Conservation (phyloP, 805 yeast genomes). For the Metschnikowia picachoensis region DNA sequence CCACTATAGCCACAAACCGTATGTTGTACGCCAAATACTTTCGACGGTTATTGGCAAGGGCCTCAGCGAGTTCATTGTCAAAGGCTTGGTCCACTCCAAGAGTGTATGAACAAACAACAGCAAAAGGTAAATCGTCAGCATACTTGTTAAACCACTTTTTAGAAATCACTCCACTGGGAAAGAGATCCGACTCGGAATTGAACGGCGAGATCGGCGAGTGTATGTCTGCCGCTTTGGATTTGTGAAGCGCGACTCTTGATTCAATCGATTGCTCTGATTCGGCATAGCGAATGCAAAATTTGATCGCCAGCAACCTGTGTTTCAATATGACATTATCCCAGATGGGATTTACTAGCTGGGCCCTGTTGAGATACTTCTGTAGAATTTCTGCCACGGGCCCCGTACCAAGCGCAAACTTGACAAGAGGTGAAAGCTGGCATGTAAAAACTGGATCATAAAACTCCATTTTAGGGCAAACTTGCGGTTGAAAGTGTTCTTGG, state of each 20-base stretch:
- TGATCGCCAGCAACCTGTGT: slow-evolving; percentile 32
- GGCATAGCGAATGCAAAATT: slow-evolving; percentile 24
- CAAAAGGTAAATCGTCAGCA: slow-evolving; percentile 29
- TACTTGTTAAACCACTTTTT: slow-evolving; percentile 37
- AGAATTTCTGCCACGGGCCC: slow-evolving; percentile 5
- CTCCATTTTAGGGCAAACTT: slow-evolving; percentile 25
- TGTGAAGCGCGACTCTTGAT: slow-evolving; percentile 5
- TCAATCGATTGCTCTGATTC: slow-evolving; percentile 4
- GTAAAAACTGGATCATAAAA: slow-evolving; percentile 24
- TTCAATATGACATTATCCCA: slow-evolving; percentile 41
- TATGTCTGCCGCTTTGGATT: slow-evolving; percentile 3
- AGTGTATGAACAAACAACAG: slow-evolving; percentile 20
- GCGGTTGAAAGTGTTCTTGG: too few relatives aligned
- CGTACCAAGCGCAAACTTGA: slow-evolving; percentile 15
- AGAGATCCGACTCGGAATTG: slow-evolving; percentile 25
- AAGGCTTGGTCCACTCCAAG: slow-evolving; percentile 17
- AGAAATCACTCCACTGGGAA: slow-evolving; percentile 28
- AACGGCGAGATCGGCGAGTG: slow-evolving; percentile 39
- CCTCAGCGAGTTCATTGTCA: slow-evolving; percentile 13
- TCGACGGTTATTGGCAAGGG: slow-evolving; percentile 1
- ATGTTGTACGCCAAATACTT: slow-evolving; percentile 8
- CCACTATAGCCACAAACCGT: slow-evolving; percentile 24
- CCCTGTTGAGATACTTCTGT: slow-evolving; percentile 11
- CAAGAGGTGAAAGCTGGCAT: slow-evolving; percentile 37
- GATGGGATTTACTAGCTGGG: slow-evolving; percentile 17